These are phyloP conservation scores for Croton laevigatus DNA, from an alignment of 441 rosid genomes.

Conservation along the genomic window DNA sequence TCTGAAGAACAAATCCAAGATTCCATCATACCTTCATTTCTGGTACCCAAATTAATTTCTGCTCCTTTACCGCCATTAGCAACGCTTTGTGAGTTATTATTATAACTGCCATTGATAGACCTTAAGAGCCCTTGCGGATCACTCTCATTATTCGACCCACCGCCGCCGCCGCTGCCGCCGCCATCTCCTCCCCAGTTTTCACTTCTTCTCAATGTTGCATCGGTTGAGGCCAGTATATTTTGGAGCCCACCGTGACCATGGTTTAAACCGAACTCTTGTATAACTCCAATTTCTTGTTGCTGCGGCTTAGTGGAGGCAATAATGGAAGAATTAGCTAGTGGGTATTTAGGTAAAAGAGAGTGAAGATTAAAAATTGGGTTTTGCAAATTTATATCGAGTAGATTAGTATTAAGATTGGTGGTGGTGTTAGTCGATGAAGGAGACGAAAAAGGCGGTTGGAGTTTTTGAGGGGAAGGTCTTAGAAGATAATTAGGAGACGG, in stretches of 20 bases:
- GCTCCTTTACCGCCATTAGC: constrained; percentile 40
- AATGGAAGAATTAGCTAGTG: constrained; percentile 36
- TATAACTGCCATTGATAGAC: constrained; percentile 38
- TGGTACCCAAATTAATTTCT: constrained; percentile 27
- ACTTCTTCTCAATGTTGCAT: constrained; percentile 25
- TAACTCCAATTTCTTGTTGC: constrained; percentile 31
- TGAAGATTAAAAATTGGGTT: constrained; percentile 59
- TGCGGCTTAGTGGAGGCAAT: constrained; percentile 27
- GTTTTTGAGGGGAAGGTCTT: constrained; percentile 63
- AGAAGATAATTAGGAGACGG: constrained; percentile 43
- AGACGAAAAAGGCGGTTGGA: constrained; percentile 32
- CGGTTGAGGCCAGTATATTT: constrained; percentile 28
- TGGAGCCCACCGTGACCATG: constrained; percentile 35
- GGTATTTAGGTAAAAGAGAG: constrained; percentile 49
- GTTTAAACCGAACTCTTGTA: constrained; percentile 46
- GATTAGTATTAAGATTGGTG: neutral
- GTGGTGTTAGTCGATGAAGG: constrained; percentile 13
- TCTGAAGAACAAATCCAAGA: constrained; percentile 86
- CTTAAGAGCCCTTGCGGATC: constrained; percentile 28
- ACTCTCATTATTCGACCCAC: constrained; percentile 6
- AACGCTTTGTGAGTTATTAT: constrained; percentile 29
- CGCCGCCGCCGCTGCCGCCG: constrained; percentile 4
- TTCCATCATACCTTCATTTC: constrained; percentile 73
- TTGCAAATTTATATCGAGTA: constrained; percentile 46
- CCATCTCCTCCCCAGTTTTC: constrained; percentile 32